Percentiles rank a stretch among this genome's conserved stretches.
Evolutionary conservation across 352 stramenopile species (phyloP).

Genomic region (Globisporangium heterothallicum): DNA sequence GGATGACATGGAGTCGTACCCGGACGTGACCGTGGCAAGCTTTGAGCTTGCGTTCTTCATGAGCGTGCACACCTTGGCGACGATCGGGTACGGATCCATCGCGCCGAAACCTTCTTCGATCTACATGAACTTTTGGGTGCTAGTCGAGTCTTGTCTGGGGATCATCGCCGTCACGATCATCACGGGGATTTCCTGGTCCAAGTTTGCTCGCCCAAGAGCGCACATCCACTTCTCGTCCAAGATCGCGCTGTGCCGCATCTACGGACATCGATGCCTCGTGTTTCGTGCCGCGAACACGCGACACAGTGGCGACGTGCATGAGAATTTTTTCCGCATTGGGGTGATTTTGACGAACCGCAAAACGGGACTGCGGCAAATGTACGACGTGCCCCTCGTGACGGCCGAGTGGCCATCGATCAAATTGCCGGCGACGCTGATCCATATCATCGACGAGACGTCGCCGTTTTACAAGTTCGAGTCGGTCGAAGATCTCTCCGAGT

Average conservation of each 20-base stretch:
- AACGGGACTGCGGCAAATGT: slow-evolving; percentile 72
- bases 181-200: slow-evolving; percentile 82
- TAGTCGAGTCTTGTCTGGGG: slow-evolving; percentile 68
- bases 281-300: slow-evolving; percentile 78
- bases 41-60: slow-evolving; percentile 78
- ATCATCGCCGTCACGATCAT: slow-evolving; percentile 81
- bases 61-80: slow-evolving; percentile 78
- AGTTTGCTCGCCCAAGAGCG: slow-evolving; percentile 71
- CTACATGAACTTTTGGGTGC: slow-evolving; percentile 79
- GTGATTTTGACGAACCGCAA: slow-evolving; percentile 82
- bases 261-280: slow-evolving; percentile 70
- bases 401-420: slow-evolving; percentile 81
- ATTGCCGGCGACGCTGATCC: slow-evolving; percentile 72
- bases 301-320: slow-evolving; percentile 72
- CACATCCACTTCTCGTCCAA: slow-evolving; percentile 81
- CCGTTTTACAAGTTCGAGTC: slow-evolving; percentile 77
- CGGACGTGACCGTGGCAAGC: slow-evolving; percentile 35
- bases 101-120: slow-evolving; percentile 32
- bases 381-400: slow-evolving; percentile 77
- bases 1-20: slow-evolving; percentile 32
- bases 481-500: slow-evolving; percentile 62
- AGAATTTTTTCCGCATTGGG: slow-evolving; percentile 80
- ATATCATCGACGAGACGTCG: slow-evolving; percentile 75
- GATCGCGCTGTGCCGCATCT: slow-evolving; percentile 64
- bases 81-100: slow-evolving; percentile 78